These are phyloP conservation scores for Trichoderma hamatum DNA, from an alignment of 2,329 filamentous ascomycete species.

Conservation along the genomic window DNA sequence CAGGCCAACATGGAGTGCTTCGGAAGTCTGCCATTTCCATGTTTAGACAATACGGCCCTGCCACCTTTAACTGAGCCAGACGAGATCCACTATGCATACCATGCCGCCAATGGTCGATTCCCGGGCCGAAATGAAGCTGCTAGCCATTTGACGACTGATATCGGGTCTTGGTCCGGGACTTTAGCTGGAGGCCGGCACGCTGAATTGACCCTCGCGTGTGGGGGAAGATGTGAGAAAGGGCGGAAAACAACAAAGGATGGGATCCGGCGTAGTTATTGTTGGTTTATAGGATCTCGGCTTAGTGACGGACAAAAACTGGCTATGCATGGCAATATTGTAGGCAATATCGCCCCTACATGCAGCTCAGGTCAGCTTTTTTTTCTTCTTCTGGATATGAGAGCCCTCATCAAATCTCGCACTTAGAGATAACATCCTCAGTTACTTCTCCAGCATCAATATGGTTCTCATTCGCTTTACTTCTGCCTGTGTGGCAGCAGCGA, in stretches of 20 bases:
- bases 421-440: background rate
- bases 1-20: no score
- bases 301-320: background rate
- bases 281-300: background rate
- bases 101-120: background rate
- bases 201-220: background rate
- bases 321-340: background rate
- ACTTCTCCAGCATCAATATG: background rate
- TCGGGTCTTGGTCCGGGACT: background rate
- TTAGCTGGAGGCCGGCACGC: background rate
- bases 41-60: no score
- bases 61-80: no score
- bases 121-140: background rate
- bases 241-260: background rate
- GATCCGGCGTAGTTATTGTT: no score
- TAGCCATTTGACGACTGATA: background rate
- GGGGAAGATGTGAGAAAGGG: background rate
- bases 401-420: background rate
- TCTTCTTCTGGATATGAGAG: background rate
- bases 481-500: background rate
- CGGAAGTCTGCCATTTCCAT: no score
- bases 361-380: background rate
- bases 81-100: background rate
- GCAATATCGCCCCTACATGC: background rate
- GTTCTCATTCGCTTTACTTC: background rate